A percentile compares a stretch with the other conserved stretches of the same genome.
phyloP scores from a whole-genome alignment of 345 rosid genomes.

The Arabidopsis thaliana region TAIR10.1 NC_003076.8:18269001-18269500 shows the following conservation, averaged over 20 bases:
- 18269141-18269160: constrained; percentile 4
- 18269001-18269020: constrained; percentile 1
- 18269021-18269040: background rate
- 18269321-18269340: background rate
- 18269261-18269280: constrained; percentile 80
- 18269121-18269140: background rate
- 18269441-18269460: constrained; percentile 77
- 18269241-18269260: constrained; percentile 72
- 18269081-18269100: constrained; percentile 3
- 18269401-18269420: constrained; percentile 70
- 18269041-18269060: constrained; percentile 1
- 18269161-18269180: constrained; percentile 47
- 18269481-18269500: constrained; percentile 24
- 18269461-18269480: constrained; percentile 36
- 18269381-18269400: constrained; percentile 78
- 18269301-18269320: constrained; percentile 1
- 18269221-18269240: constrained; percentile 79
- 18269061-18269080: background rate
- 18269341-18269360: constrained; percentile 27
- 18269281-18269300: constrained; percentile 48
- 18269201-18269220: constrained; percentile 84
- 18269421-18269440: constrained; percentile 74
- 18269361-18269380: constrained; percentile 72
- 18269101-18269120: background rate
- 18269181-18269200: constrained; percentile 60